Evolutionary conservation across 345 rosid species (phyloP), one percentile per base, ranked within the genome.

Genomic region (Rhizophora mangle): DNA sequence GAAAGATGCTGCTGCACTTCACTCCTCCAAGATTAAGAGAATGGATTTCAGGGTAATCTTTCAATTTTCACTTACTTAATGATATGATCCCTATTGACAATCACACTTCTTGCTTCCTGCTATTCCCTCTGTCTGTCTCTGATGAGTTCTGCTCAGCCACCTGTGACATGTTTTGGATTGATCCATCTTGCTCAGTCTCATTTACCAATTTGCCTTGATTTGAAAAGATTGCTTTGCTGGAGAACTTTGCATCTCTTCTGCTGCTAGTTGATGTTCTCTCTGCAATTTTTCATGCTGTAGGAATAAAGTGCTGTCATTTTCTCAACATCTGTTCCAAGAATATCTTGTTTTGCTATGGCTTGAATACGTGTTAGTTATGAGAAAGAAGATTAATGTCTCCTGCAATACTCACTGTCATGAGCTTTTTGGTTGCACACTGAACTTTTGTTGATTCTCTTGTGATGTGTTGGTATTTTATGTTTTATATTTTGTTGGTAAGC

Each of bases 1-100:
- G 62, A 86, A 84, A 74, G 87, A 82, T 68, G 75, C 69, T 24
- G 87, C 86, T n/a, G 83, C 66, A 34, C 57, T 49, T 58, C 86
- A 73, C 68, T 83, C 88, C 36, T 83, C 87, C 29, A 64, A 78
- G 68, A 51, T 88, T 63, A 74, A 84, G 56, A 78, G 85, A 69
- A 68, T 77, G 8, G 87, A 84, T 58, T 82, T 86, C 72, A 80
- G 74, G 88, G 93, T 88, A 84, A 75, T 65, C 59, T 78, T 67
- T 64, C 27, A 67, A 62, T 43, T 26, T 62, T 29, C 8, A 32
- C 6, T 5, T 67, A 32, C 6, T 5, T 67, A n/a, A 10, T 11
- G 22, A 67, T 55, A 15, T 6, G 49, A 43, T 6, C 19, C 21
- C 22, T 24, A 57, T 65, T 20, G 31, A 67, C 26, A 43, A 46